These are phyloP conservation scores for Chionographis japonica DNA, from an alignment of 106 monocot species.

Conservation along the genomic window DNA sequence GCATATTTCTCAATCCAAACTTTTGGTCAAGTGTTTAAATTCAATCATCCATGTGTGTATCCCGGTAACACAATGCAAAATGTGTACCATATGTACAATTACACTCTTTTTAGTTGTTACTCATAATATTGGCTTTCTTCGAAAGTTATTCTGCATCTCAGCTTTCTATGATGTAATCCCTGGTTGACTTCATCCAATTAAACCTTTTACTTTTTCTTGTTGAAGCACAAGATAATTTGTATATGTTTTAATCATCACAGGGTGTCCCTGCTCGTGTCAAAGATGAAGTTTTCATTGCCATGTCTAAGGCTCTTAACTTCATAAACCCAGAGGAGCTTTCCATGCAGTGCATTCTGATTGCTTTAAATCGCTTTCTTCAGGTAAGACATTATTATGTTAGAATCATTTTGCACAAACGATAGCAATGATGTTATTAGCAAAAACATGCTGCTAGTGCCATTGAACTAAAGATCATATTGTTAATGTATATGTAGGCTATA, in stretches of 20 bases:
- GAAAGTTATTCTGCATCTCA: neutral
- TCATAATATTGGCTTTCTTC: neutral
- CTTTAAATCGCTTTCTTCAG: constrained; percentile 95
- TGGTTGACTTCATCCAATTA: neutral
- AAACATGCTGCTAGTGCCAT: too few species aligned
- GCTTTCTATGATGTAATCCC: neutral
- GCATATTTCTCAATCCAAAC: too few species aligned
- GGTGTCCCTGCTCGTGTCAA: constrained; percentile 95
- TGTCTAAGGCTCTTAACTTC: constrained; percentile 99
- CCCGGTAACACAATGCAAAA: too few species aligned
- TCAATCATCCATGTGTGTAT: too few species aligned
- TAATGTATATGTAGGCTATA: too few species aligned
- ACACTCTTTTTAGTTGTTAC: too few species aligned
- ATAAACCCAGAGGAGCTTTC: constrained; percentile 98
- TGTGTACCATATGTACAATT: too few species aligned
- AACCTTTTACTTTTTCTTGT: constrained; percentile 1
- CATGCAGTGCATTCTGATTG: constrained; percentile 99
- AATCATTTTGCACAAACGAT: too few species aligned
- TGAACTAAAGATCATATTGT: too few species aligned
- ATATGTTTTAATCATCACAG: constrained; percentile 28
- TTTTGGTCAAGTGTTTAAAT: too few species aligned
- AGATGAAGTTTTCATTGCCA: constrained; percentile 98
- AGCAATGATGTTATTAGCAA: too few species aligned
- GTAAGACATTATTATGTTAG: constrained; percentile 17
- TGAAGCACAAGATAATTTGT: neutral